Evolutionary conservation across 2,329 filamentous ascomycete species (phyloP).

Genomic region (Scopulariopsis brevicaulis): DNA sequence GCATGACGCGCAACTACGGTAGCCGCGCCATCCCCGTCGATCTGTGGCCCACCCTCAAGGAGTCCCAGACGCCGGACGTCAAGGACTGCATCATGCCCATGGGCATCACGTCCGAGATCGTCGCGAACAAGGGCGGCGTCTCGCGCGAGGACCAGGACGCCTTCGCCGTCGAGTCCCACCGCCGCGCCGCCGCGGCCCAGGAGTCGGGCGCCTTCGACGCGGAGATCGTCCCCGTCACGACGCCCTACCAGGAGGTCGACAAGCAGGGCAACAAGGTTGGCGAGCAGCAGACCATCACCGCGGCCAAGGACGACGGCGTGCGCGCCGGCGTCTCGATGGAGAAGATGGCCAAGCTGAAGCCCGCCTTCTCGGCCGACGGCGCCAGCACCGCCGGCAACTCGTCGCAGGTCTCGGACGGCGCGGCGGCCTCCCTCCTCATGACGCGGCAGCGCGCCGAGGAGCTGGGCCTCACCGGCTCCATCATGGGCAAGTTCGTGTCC

Average conservation of each 20-base stretch:
- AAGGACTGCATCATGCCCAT: constrained; percentile 88
- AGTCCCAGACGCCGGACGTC: constrained; percentile 55
- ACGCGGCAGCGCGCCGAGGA: constrained; percentile 65
- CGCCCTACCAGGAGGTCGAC: constrained; percentile 53
- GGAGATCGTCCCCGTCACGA: constrained; percentile 74
- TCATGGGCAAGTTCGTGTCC: constrained; percentile 76
- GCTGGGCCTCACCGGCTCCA: constrained; percentile 55
- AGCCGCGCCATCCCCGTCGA: constrained; percentile 72
- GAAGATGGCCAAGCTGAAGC: constrained; percentile 69
- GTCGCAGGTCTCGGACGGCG: constrained; percentile 79
- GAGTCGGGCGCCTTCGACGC: constrained; percentile 56
- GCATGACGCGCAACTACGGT: constrained; percentile 89
- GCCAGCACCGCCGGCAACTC: constrained; percentile 78
- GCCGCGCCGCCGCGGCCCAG: constrained; percentile 60
- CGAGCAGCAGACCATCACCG: constrained; percentile 49
- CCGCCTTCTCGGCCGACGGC: constrained; percentile 68
- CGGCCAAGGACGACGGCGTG: constrained; percentile 75
- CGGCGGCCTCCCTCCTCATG: constrained; percentile 76
- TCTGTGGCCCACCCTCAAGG: constrained; percentile 62
- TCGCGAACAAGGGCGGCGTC: constrained; percentile 67
- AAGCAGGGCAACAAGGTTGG: constrained; percentile 45
- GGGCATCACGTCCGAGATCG: constrained; percentile 85
- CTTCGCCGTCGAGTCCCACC: constrained; percentile 67
- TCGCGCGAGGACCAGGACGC: constrained; percentile 68
- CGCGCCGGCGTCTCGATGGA: constrained; percentile 55